Evolutionary conservation across 2,329 filamentous ascomycete genomes (phyloP).

Genomic region (Fusarium armeniacum): DNA sequence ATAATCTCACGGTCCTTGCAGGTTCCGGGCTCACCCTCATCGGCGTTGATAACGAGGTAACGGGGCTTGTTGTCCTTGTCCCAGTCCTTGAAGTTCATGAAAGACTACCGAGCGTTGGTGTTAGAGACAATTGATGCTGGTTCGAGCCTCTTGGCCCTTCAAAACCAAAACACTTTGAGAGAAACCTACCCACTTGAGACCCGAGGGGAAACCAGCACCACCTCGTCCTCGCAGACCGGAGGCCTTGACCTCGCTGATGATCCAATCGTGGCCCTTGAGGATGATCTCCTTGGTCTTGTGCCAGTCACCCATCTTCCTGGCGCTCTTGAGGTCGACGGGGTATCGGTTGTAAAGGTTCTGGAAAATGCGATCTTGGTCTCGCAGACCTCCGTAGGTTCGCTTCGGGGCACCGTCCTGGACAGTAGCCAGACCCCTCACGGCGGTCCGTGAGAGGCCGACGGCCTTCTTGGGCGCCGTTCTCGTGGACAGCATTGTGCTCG

Average conservation of each 20-base stretch:
- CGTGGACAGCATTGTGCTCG: slow-evolving; percentile 61
- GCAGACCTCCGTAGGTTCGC: slow-evolving; percentile 85
- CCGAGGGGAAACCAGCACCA: slow-evolving; percentile 97
- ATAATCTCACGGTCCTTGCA: slow-evolving; percentile 99
- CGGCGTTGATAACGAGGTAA: slow-evolving; percentile 97
- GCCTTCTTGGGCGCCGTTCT: slow-evolving; percentile 59
- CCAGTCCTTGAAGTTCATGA: slow-evolving; percentile 99
- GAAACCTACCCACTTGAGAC: slow-evolving; percentile 93
- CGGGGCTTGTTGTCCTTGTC: slow-evolving; percentile 96
- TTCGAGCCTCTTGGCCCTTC: slow-evolving; percentile 28
- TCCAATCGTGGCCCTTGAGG: slow-evolving; percentile 97
- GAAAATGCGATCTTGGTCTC: slow-evolving; percentile 98
- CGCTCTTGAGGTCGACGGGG: slow-evolving; percentile 90
- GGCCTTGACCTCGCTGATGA: slow-evolving; percentile 97
- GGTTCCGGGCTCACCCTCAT: slow-evolving; percentile 98
- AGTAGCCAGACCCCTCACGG: slow-evolving; percentile 80
- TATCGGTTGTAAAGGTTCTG: slow-evolving; percentile 97
- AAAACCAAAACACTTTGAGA: slow-evolving; percentile 18
- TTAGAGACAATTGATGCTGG: slow-evolving; percentile 45
- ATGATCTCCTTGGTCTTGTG: slow-evolving; percentile 99
- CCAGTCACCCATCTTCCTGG: slow-evolving; percentile 99
- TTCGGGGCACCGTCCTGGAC: slow-evolving; percentile 80
- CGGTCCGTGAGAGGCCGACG: slow-evolving; percentile 59
- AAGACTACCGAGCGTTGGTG: slow-evolving; percentile 73
- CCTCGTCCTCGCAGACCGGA: slow-evolving; percentile 96